phyloP scores from a whole-genome alignment of 2,329 filamentous ascomycete species.

The Penicillium sp. region DNA sequence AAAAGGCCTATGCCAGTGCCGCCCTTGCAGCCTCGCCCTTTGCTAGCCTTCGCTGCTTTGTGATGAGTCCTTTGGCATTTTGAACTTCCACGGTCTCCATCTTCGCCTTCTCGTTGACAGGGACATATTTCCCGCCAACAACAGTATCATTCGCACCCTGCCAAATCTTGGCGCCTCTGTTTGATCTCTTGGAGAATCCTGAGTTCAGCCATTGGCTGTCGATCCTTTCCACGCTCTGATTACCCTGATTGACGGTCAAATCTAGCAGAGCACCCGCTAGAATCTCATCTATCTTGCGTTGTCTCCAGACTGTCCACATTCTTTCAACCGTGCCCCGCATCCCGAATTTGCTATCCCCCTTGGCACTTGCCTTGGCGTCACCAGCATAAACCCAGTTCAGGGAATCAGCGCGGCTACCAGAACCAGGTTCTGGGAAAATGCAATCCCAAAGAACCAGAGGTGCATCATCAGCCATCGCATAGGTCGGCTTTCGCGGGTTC shows the following conservation, averaged over 20 bases:
- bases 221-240: conserved; percentile 29
- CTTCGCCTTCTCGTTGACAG: conserved; percentile 55
- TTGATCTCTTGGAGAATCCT: conserved; percentile 26
- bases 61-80: conserved; percentile 59
- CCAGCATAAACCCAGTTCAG: conserved; percentile 78
- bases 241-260: conserved; percentile 50
- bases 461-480: conserved; percentile 85
- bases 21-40: conserved; percentile 22
- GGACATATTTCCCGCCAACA: conserved; percentile 58
- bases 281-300: conserved; percentile 85
- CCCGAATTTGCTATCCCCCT: conserved; percentile 61
- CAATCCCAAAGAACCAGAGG: conserved; percentile 97
- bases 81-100: conserved; percentile 61
- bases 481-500: conserved; percentile 75
- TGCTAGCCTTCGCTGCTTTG: conserved; percentile 47
- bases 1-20: conserved; percentile 7
- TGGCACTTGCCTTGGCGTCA: conserved; percentile 56
- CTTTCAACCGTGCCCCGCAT: conserved; percentile 67
- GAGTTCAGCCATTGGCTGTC: conserved; percentile 24
- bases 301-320: conserved; percentile 80
- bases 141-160: conserved; percentile 56
- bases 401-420: conserved; percentile 55
- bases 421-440: conserved; percentile 66
- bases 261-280: conserved; percentile 73
- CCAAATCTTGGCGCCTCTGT: conserved; percentile 54